Evolutionary conservation across 2,329 filamentous ascomycete species (phyloP), one percentile per base, ranked within the genome.

Genomic region (Fusarium ramigenum): DNA sequence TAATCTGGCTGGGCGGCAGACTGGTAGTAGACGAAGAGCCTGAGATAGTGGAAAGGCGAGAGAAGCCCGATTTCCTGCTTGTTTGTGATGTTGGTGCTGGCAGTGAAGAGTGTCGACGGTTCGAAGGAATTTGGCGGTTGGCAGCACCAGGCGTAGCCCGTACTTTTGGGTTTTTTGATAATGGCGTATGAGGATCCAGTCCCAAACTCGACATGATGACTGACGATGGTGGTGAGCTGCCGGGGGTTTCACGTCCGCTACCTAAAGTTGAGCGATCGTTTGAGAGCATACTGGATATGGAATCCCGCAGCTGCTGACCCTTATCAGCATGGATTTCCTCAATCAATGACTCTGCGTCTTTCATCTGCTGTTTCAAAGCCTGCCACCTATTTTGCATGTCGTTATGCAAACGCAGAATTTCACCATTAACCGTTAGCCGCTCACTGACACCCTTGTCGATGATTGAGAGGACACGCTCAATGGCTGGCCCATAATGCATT

Each of bases 361-460:
- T 88, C 84, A 96, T 96, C 70, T 93, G 90, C 19, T 88, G 87
- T 78, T 95, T 94, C 58, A 98, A 84, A 8, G 89, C 88, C 73
- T 92, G 89, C 90, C 95, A 97, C 77, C 92, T 92, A n/a, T 90
- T 87, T 78, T 94, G 92, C 85, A 98, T 93, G 77, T 98, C 95
- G 11, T 91, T 89, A 78, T 97, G 92, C 37, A 98, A 86, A 49
- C 95, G 90, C 34, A 98, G 83, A 70, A 98, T 96, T 82, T 98
- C 96, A 49, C 96, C 96, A 79, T 99, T 98, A 62, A 98, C 94
- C 0, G 96, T 98, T 56, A 98, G 86, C n/a, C 96, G 91, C 79
- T 98, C 95, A 79, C 93, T 93, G 78, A 98, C 93, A n/a, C 96
- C 96, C 79, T 94, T 96, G 76, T 98, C 94, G 57, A 98, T 98